phyloP scores from a whole-genome alignment of 192 early-diverging fungal genomes.

The Umbelopsis sp. region DNA sequence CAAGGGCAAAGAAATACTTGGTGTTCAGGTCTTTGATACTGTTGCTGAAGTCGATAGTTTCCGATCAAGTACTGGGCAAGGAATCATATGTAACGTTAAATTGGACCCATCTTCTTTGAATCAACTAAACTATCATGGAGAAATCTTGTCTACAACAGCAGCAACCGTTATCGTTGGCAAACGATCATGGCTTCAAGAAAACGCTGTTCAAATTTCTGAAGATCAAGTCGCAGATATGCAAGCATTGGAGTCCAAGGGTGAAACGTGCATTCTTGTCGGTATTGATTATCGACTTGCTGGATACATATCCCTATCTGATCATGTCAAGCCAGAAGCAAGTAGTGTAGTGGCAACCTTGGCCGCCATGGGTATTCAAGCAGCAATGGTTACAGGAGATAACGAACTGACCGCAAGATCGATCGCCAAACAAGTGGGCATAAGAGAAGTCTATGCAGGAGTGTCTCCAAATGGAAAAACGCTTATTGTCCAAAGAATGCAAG shows the following conservation, averaged over 20 bases:
- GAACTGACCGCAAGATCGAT: constrained; percentile 79
- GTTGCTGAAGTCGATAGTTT: constrained; percentile 59
- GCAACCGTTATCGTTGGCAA: constrained; percentile 74
- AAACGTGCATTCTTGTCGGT: constrained; percentile 81
- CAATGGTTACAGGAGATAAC: constrained; percentile 96
- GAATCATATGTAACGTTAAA: constrained; percentile 26
- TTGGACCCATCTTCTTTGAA: neutral
- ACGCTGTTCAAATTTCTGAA: constrained; percentile 48
- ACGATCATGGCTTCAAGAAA: constrained; percentile 55
- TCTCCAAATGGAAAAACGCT: constrained; percentile 88
- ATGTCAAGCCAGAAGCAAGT: constrained; percentile 76
- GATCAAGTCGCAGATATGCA: constrained; percentile 37
- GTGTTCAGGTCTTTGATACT: constrained; percentile 32
- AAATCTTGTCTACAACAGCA: neutral
- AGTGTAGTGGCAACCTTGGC: constrained; percentile 71
- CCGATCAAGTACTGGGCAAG: constrained; percentile 53
- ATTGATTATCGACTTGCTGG: constrained; percentile 62
- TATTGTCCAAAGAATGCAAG: constrained; percentile 76
- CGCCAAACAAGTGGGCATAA: constrained; percentile 81
- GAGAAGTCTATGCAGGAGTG: constrained; percentile 85
- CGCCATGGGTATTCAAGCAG: constrained; percentile 73
- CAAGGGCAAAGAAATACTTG: constrained; percentile 49
- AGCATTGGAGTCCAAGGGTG: constrained; percentile 65
- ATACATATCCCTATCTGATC: constrained; percentile 83
- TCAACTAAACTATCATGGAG: neutral